Percentiles rank a stretch among this genome's conserved stretches.
Conservation (phyloP, 169 alveolate genomes). For the Eimeria maxima region DNA sequence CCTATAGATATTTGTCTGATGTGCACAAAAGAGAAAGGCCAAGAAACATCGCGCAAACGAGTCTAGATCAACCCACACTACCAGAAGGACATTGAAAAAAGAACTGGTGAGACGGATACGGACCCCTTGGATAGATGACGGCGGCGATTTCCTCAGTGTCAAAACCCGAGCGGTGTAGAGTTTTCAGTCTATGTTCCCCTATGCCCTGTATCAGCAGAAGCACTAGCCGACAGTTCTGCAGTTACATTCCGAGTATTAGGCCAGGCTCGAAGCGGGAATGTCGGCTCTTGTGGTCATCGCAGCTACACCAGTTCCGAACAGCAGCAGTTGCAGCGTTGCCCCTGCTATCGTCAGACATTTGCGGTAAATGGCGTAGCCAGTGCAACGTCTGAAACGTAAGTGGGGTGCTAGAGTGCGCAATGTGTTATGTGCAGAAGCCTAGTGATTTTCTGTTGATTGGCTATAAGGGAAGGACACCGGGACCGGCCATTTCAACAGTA, state of each 20-base stretch:
- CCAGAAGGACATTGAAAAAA: background rate
- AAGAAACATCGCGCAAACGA: background rate
- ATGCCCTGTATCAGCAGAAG: slow-evolving; percentile 9
- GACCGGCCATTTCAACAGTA: background rate
- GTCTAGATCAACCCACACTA: background rate
- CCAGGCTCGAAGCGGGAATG: background rate
- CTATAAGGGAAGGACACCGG: background rate
- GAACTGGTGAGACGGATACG: background rate
- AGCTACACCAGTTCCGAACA: background rate
- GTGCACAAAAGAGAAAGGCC: background rate
- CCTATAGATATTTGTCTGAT: background rate
- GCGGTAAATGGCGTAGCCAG: background rate
- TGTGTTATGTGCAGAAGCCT: background rate
- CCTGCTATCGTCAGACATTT: background rate
- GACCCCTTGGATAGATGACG: slow-evolving; percentile 61
- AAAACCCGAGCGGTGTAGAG: background rate
- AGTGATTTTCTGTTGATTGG: background rate
- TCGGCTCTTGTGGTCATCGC: background rate
- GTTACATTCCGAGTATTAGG: background rate
- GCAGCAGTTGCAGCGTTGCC: background rate
- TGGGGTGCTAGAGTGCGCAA: background rate
- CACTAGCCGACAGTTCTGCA: background rate
- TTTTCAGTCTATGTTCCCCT: slow-evolving; percentile 2
- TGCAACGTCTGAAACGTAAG: background rate
- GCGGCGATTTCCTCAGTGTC: slow-evolving; percentile 39